phyloP scores from a whole-genome alignment of 2,329 filamentous ascomycete species.

The Beauveria bassiana region DNA sequence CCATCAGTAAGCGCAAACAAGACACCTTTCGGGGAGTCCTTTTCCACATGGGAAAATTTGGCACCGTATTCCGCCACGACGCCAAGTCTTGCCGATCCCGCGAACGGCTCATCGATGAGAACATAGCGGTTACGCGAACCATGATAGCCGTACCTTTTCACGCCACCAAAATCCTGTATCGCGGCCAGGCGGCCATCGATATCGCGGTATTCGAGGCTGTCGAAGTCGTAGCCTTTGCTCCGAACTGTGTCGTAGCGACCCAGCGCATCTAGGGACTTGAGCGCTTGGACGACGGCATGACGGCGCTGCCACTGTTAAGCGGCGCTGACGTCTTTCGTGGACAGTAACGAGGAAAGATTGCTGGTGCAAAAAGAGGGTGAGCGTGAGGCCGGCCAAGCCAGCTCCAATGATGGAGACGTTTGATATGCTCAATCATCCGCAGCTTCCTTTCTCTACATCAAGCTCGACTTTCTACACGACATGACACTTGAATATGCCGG shows the following conservation, averaged over 20 bases:
- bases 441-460: background rate
- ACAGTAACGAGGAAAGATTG: constrained; percentile 41
- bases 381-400: constrained; percentile 40
- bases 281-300: constrained; percentile 55
- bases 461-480: background rate
- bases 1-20: constrained; percentile 42
- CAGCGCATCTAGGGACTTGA: constrained; percentile 43
- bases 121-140: constrained; percentile 44
- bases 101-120: constrained; percentile 41
- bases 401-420: constrained; percentile 25
- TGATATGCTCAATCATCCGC: too few species aligned
- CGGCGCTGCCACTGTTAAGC: constrained; percentile 42
- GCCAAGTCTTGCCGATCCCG: constrained; percentile 29
- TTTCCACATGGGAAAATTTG: constrained; percentile 37
- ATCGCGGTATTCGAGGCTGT: constrained; percentile 39
- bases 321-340: constrained; percentile 41
- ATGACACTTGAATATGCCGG: background rate
- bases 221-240: constrained; percentile 41
- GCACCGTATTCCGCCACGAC: constrained; percentile 39
- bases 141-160: constrained; percentile 41
- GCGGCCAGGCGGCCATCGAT: constrained; percentile 25
- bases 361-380: constrained; percentile 46
- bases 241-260: constrained; percentile 39
- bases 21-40: constrained; percentile 32
- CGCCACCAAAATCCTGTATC: constrained; percentile 39